These are phyloP conservation scores for Cryptococcus sp. DNA, from an alignment of 1,284 basidiomycete species.

Conservation along the genomic window DNA sequence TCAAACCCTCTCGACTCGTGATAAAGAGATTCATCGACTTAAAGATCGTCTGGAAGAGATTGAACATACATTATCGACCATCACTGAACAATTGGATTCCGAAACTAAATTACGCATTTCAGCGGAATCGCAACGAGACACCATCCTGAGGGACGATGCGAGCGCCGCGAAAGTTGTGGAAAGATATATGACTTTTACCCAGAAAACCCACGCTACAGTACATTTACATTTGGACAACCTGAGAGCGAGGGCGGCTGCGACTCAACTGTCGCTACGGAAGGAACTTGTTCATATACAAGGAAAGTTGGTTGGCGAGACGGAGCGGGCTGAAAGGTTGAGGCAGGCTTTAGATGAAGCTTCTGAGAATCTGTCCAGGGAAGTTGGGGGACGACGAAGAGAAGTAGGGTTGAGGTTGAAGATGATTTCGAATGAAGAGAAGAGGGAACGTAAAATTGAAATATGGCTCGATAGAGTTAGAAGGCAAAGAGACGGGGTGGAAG, in stretches of 20 bases:
- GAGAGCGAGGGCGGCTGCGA: conserved; percentile 59
- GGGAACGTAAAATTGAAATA: conserved; percentile 30
- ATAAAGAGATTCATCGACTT: conserved; percentile 61
- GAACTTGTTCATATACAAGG: conserved; percentile 23
- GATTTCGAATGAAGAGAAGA: conserved; percentile 62
- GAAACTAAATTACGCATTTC: conserved; percentile 54
- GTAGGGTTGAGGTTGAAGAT: conserved; percentile 64
- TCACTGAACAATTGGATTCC: conserved; percentile 57
- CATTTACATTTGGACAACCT: conserved; percentile 60
- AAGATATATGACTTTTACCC: conserved; percentile 86
- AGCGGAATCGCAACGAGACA: conserved; percentile 59
- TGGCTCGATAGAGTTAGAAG: conserved; percentile 45
- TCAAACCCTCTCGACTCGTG: conserved; percentile 27
- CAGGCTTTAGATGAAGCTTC: conserved; percentile 66
- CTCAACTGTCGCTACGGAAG: conserved; percentile 56
- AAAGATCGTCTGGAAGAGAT: conserved; percentile 74
- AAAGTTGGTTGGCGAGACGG: conserved; percentile 21
- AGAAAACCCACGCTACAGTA: conserved; percentile 66
- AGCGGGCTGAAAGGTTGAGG: conserved; percentile 54
- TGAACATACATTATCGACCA: conserved; percentile 56
- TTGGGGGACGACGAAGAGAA: conserved; percentile 69
- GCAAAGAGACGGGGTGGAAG: conserved; percentile 29
- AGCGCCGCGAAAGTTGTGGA: conserved; percentile 79
- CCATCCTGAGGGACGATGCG: conserved; percentile 63
- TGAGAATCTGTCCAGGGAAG: conserved; percentile 67